These are phyloP conservation scores for Phytophthora meadii DNA, from an alignment of 352 stramenopile genomes.

Conservation along the genomic window DNA sequence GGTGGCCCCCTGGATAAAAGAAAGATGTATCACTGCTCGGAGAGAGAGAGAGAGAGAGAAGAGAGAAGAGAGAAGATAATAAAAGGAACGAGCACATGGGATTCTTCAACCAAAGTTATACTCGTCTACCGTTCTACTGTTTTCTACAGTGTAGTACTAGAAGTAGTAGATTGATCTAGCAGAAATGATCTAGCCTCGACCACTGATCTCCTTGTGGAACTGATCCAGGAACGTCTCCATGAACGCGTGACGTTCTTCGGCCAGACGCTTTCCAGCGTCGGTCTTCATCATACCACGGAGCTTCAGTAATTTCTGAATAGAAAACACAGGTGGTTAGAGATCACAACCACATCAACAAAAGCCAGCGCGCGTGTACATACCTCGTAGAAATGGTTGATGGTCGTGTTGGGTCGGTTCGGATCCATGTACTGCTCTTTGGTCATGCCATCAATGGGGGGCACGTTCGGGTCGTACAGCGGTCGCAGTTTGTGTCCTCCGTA, in stretches of 20 bases:
- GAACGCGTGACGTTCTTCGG: slow-evolving; percentile 84
- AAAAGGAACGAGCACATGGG: not conserved
- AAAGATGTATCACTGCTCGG: not conserved
- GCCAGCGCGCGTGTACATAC: slow-evolving; percentile 17
- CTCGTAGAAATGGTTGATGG: slow-evolving; percentile 93
- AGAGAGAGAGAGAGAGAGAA: not conserved
- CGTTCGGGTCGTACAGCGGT: slow-evolving; percentile 75
- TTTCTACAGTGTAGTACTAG: too few species aligned
- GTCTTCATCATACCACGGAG: slow-evolving; percentile 91
- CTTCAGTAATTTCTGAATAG: slow-evolving; percentile 84
- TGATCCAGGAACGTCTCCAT: slow-evolving; percentile 88
- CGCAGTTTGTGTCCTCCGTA: slow-evolving; percentile 89
- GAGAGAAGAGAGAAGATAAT: not conserved
- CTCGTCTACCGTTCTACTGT: not conserved
- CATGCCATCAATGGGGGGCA: slow-evolving; percentile 60
- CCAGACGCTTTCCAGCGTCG: slow-evolving; percentile 67
- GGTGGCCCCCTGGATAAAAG: slow-evolving; percentile 92
- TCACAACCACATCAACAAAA: not conserved
- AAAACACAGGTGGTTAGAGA: not conserved
- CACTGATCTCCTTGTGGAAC: slow-evolving; percentile 83
- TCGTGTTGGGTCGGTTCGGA: slow-evolving; percentile 66
- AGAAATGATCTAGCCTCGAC: slow-evolving; percentile 30
- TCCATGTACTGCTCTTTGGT: slow-evolving; percentile 87
- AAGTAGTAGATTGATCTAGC: too few species aligned
- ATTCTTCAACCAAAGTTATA: not conserved